phyloP scores from a whole-genome alignment of 2,329 filamentous ascomycete genomes.

The Magnaporthiopsis incrustans region DNA sequence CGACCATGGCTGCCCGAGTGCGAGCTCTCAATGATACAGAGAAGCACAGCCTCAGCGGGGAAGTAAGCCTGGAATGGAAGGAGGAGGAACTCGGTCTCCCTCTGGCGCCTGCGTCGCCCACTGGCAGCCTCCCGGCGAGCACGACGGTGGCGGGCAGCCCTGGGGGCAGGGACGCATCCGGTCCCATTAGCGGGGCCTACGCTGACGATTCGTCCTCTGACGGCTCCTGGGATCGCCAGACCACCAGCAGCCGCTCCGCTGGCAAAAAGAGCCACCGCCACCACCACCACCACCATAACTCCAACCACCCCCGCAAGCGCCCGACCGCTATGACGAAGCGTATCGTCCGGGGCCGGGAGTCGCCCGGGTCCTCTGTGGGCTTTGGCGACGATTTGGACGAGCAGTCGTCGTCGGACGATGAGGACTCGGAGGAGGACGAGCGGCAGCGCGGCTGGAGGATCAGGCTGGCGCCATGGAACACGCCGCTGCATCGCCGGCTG shows the following conservation, averaged over 20 bases:
- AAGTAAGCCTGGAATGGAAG: not conserved
- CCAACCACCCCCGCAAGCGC: not conserved
- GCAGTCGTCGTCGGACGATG: slow-evolving; percentile 3
- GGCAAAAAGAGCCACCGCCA: not conserved
- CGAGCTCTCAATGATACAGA: not conserved
- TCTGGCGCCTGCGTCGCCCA: not conserved
- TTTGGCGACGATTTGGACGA: slow-evolving; percentile 8
- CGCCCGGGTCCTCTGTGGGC: slow-evolving; percentile 4
- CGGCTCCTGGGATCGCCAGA: not conserved
- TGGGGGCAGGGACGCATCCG: not conserved
- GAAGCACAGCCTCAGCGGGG: too few species aligned
- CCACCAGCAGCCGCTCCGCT: not conserved
- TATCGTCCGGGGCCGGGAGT: not conserved
- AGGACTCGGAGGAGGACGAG: not conserved
- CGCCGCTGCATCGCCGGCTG: slow-evolving; percentile 62
- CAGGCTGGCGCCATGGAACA: slow-evolving; percentile 73
- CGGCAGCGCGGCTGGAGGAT: slow-evolving; percentile 40
- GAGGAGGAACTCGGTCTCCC: not conserved
- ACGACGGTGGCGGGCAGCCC: not conserved
- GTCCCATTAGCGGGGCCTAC: not conserved
- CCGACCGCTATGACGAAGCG: not conserved
- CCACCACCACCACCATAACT: not conserved
- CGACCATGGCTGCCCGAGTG: not conserved
- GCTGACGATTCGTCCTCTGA: slow-evolving; percentile 3
- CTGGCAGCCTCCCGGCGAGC: not conserved